A percentile compares a stretch with the other conserved stretches of the same genome.
Conservation (phyloP, 345 rosid species). For the Euphorbia pulcherrima region DNA sequence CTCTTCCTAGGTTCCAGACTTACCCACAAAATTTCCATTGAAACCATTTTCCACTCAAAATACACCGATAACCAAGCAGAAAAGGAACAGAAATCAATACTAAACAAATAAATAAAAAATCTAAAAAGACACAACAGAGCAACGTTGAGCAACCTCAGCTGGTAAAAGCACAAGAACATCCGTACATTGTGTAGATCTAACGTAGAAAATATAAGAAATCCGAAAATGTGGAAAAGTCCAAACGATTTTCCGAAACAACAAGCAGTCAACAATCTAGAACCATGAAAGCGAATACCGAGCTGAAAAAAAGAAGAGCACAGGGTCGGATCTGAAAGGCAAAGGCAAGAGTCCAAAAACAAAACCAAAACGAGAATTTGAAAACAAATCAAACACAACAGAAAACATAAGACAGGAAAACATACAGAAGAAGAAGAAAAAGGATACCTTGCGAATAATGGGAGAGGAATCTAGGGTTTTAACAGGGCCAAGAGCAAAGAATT, state of each 20-base stretch:
- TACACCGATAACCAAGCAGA: neutral
- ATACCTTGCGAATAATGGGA: constrained; percentile 33
- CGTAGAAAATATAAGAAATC: constrained; percentile 14
- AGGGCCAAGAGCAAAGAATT: constrained; percentile 23
- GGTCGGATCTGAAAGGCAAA: constrained; percentile 39
- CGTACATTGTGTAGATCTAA: constrained; percentile 36
- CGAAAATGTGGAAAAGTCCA: constrained; percentile 14
- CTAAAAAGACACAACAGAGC: constrained; percentile 6
- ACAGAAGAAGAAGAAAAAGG: neutral
- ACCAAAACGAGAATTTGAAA: neutral
- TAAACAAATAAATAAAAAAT: neutral
- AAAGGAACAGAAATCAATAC: neutral
- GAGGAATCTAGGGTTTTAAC: constrained; percentile 44
- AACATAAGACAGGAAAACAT: neutral
- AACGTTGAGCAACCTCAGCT: constrained; percentile 1
- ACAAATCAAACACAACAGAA: constrained; percentile 1
- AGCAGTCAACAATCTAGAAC: neutral
- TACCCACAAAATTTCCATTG: neutral
- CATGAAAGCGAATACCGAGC: constrained; percentile 3
- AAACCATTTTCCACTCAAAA: neutral
- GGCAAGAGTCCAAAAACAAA: constrained; percentile 7
- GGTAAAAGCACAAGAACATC: neutral
- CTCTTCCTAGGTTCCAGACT: neutral
- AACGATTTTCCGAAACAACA: constrained; percentile 5
- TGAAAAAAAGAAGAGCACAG: constrained; percentile 8